These are phyloP conservation scores for Hypsizygus ulmarius DNA, from an alignment of 1,284 basidiomycete species.

Conservation along the genomic window DNA sequence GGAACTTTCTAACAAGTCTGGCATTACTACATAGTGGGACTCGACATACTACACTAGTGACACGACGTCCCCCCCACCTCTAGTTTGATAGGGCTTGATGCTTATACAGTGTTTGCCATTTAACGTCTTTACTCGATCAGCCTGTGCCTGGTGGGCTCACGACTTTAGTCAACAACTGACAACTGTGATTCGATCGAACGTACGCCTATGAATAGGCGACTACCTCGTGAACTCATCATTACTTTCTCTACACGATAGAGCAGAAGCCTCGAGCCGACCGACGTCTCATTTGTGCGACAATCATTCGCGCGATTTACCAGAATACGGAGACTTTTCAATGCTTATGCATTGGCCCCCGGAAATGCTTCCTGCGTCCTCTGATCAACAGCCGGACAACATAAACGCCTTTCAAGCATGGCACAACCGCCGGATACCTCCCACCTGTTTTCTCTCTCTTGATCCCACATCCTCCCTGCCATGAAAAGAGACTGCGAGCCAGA, in stretches of 20 bases:
- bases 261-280: constrained; percentile 3
- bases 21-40: no score
- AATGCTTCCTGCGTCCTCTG: not conserved
- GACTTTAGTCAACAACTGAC: not conserved
- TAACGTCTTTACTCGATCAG: no score
- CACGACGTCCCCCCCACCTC: no score
- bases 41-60: no score
- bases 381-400: not conserved
- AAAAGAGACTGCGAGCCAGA: constrained; percentile 8
- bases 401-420: constrained; percentile 13
- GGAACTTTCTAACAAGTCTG: no score
- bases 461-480: constrained; percentile 6
- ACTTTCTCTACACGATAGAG: not conserved
- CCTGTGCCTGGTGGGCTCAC: no score
- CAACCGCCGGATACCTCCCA: not conserved
- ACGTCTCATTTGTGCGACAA: constrained; percentile 1
- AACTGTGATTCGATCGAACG: not conserved
- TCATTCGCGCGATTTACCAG: not conserved
- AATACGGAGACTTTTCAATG: not conserved
- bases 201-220: no score
- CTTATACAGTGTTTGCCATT: no score
- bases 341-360: not conserved
- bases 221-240: not conserved
- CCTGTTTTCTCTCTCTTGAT: not conserved
- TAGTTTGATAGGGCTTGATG: no score